A percentile compares a stretch with the other conserved stretches of the same genome.
These are phyloP conservation scores for Penicillium sp. DNA, from an alignment of 2,329 filamentous ascomycete genomes.

Conservation along the genomic window DNA sequence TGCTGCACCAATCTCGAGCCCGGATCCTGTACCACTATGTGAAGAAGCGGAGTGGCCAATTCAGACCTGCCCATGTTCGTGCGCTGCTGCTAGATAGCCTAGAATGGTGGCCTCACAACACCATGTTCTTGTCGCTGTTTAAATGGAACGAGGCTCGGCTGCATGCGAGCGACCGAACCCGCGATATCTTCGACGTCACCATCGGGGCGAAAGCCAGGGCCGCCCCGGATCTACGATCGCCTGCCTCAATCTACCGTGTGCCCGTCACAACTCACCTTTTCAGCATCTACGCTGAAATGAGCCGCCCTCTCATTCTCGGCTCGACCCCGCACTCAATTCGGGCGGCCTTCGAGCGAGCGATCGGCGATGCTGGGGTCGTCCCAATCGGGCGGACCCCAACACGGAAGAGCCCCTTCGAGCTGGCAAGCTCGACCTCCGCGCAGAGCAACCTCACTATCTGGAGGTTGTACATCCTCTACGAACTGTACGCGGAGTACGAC, in stretches of 20 bases:
- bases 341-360: constrained; percentile 55
- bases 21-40: constrained; percentile 66
- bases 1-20: constrained; percentile 66
- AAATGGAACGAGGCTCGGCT: constrained; percentile 72
- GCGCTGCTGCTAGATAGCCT: constrained; percentile 61
- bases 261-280: constrained; percentile 54
- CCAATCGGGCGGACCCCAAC: not conserved
- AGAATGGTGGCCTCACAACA: constrained; percentile 68
- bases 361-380: constrained; percentile 29
- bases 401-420: not conserved
- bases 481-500: constrained; percentile 40
- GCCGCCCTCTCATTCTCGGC: constrained; percentile 43
- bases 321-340: constrained; percentile 54
- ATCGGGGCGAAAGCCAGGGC: not conserved
- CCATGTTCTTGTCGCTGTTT: constrained; percentile 68
- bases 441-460: constrained; percentile 47
- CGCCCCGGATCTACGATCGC: not conserved
- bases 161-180: constrained; percentile 72
- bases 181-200: constrained; percentile 53
- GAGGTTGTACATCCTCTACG: constrained; percentile 54
- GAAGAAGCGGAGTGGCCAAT: constrained; percentile 56
- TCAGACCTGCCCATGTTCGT: constrained; percentile 66
- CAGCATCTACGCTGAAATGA: constrained; percentile 55
- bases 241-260: constrained; percentile 8
- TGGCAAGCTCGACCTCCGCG: constrained; percentile 19